Percentiles rank a stretch among this genome's conserved stretches.
These are phyloP conservation scores for Lophiotrema nucula DNA, from an alignment of 495 filamentous ascomycete species.

Conservation along the genomic window DNA sequence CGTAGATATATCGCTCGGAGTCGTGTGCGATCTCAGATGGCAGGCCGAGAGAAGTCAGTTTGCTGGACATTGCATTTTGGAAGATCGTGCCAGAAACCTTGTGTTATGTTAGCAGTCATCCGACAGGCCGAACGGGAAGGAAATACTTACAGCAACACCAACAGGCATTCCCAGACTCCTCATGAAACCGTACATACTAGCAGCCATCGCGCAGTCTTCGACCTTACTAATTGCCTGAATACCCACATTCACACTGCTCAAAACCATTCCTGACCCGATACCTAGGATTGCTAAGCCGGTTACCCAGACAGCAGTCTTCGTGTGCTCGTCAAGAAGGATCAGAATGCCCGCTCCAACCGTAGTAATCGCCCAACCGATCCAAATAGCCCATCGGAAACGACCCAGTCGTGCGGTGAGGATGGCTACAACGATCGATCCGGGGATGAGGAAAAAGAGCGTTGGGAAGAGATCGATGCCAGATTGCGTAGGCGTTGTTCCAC, in stretches of 20 bases:
- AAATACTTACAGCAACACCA: background rate
- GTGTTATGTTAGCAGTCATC: too few species aligned
- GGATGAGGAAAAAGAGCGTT: slow-evolving; percentile 44
- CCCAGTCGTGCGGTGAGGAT: slow-evolving; percentile 49
- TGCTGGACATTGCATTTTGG: slow-evolving; percentile 10
- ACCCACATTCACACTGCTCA: slow-evolving; percentile 14
- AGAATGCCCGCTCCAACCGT: slow-evolving; percentile 51
- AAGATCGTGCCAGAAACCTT: slow-evolving; percentile 9
- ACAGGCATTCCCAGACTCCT: slow-evolving; percentile 13
- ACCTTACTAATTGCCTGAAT: slow-evolving; percentile 17
- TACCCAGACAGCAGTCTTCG: slow-evolving; percentile 16
- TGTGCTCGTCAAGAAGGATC: slow-evolving; percentile 50
- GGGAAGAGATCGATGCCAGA: slow-evolving; percentile 34
- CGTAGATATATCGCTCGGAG: slow-evolving; percentile 12
- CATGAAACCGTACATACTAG: slow-evolving; percentile 21
- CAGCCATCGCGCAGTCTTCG: slow-evolving; percentile 16
- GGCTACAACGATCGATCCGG: slow-evolving; percentile 50
- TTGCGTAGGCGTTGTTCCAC: slow-evolving; percentile 3
- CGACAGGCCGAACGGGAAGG: background rate
- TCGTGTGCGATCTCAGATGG: slow-evolving; percentile 9
- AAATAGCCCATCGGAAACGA: slow-evolving; percentile 54
- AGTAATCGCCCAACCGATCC: slow-evolving; percentile 54
- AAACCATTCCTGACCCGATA: slow-evolving; percentile 3
- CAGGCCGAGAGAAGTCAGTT: background rate
- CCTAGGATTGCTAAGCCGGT: background rate